Evolutionary conservation across 202 grass and related monocot species (phyloP), one percentile per base, ranked within the genome.

Genomic region (Bolboschoenoplectus hybrid): DNA sequence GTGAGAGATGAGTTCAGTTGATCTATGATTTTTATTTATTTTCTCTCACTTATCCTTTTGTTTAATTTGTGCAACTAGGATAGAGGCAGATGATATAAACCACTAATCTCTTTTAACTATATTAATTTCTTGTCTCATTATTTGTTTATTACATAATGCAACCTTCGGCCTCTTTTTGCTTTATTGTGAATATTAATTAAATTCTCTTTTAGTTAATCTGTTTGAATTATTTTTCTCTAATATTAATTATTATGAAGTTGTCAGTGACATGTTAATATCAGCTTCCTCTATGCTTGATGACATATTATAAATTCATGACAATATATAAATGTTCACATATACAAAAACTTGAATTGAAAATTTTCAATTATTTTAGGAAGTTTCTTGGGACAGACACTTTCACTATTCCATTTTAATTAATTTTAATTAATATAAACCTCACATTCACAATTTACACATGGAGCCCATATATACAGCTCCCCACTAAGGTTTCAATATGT

Each of bases 1-100:
- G 75, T 43, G 52, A 60, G 44, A 58, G 12, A 60, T 80, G 75
- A 80, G 52, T 80, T 80, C 13, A 61, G 72, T 38, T 43, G 53
- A 17, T 60, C 9, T 61, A 61, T 43, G 13, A 26, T 26, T 26
- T 26, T 80, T 79, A 80, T 80, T 61, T 8, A 20, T 80, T 34
- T 80, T 78, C 53, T 53, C 32, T 43, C 76, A 80, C 76, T 80
- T 80, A 26, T 80, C 41, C 36, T 9, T 75, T 61, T 61, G 16
- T 80, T 80, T 61, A 61, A 43, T 43, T 40, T 80, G 53, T 80
- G 76, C 76, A 60, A 44, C 53, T 60, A 12, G 53, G 55, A 60
- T 41, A 80, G 55, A 74, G 43, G 34, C 34, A 79, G 75, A 79
- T 79, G 35, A 79, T 9, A 79, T 77, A 76, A 50, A 74, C 13